These are phyloP conservation scores for Amanita fuliginea DNA, from an alignment of 768 basidiomycete genomes.

Conservation along the genomic window DNA sequence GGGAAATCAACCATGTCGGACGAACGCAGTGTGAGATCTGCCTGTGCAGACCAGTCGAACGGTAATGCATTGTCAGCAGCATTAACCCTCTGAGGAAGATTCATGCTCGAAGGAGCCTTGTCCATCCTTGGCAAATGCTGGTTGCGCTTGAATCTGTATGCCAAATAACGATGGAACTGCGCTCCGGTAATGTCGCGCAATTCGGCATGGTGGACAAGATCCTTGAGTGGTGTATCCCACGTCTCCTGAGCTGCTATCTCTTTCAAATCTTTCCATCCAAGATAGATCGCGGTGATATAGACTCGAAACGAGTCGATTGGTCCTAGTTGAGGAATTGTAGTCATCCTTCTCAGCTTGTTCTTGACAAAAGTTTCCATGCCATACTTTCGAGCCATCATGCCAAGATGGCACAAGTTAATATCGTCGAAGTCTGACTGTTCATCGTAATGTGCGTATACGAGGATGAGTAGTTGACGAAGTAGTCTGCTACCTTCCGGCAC, in stretches of 20 bases:
- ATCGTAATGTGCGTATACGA: constrained; percentile 2
- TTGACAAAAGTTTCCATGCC: background rate
- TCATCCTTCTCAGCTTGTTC: background rate
- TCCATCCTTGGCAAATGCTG: background rate
- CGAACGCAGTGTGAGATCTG: constrained; percentile 16
- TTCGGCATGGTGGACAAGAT: background rate
- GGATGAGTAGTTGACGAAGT: constrained; percentile 7
- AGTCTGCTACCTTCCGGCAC: constrained; percentile 8
- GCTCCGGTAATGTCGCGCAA: background rate
- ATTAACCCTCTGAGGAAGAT: background rate
- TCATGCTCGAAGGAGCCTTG: background rate
- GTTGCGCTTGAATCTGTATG: background rate
- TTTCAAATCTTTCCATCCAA: background rate
- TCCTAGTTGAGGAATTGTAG: background rate
- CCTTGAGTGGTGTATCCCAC: background rate
- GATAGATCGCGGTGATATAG: background rate
- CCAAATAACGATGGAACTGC: background rate
- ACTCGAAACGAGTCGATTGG: background rate
- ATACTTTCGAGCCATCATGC: background rate
- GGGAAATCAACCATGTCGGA: constrained; percentile 21
- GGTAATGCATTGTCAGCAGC: constrained; percentile 10
- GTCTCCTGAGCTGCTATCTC: background rate
- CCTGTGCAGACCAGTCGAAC: constrained; percentile 5
- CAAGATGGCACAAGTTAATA: constrained; percentile 1
- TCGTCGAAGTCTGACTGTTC: background rate